Percentiles rank a stretch among this genome's conserved stretches.
Evolutionary conservation across 768 basidiomycete genomes (phyloP).

Genomic region (Dioszegia aurantiaca): DNA sequence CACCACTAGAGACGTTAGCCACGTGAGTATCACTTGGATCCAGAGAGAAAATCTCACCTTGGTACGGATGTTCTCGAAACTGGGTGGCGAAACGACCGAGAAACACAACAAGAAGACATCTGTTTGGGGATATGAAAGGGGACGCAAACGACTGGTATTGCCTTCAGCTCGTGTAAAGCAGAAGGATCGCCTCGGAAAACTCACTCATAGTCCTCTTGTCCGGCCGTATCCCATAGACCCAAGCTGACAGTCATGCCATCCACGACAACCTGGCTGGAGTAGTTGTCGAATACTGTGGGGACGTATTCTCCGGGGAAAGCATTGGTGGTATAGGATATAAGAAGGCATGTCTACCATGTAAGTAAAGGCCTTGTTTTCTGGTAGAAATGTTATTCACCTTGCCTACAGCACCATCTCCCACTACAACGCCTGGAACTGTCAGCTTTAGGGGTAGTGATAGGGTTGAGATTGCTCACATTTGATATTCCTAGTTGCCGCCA

Average conservation of each 20-base stretch:
- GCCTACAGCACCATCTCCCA: constrained; percentile 53
- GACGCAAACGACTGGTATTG: constrained; percentile 43
- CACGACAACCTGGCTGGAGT: constrained; percentile 63
- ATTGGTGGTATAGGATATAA: constrained; percentile 95
- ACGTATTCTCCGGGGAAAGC: constrained; percentile 80
- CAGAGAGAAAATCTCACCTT: constrained; percentile 53
- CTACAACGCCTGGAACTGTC: constrained; percentile 41
- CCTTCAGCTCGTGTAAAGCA: neutral
- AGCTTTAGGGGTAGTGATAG: neutral
- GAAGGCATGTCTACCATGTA: constrained; percentile 74
- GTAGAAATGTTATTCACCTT: constrained; percentile 31
- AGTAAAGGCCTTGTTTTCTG: neutral
- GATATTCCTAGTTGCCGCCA: constrained; percentile 25
- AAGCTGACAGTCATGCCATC: constrained; percentile 88
- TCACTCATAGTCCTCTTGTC: constrained; percentile 82
- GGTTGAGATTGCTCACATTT: constrained; percentile 16
- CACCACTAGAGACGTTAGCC: constrained; percentile 35
- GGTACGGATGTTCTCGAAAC: constrained; percentile 76
- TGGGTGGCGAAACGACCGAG: constrained; percentile 86
- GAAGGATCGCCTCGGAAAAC: neutral
- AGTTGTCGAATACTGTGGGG: constrained; percentile 52
- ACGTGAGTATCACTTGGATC: neutral
- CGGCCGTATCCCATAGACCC: constrained; percentile 97
- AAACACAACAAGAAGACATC: constrained; percentile 97
- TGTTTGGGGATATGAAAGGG: constrained; percentile 97